phyloP scores from a whole-genome alignment of 192 early-diverging fungal genomes.

The Coemansia sp. region DNA sequence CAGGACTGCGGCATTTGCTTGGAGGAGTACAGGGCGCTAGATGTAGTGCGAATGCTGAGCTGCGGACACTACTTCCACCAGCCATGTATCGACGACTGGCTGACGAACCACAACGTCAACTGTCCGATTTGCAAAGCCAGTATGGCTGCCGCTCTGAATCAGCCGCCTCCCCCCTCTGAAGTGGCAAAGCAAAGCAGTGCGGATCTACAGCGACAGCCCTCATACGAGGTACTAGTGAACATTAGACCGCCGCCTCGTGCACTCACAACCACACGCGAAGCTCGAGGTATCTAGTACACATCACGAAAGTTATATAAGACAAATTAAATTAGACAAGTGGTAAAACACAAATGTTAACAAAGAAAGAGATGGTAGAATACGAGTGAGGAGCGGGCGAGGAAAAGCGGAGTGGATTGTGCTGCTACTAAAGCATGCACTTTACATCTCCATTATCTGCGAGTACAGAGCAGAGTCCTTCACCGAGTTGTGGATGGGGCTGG shows the following conservation, averaged over 20 bases:
- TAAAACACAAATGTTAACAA: slow-evolving; percentile 1
- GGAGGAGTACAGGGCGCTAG: slow-evolving; percentile 4
- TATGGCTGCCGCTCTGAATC: slow-evolving; percentile 14
- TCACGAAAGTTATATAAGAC: no score
- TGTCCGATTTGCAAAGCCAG: slow-evolving; percentile 31
- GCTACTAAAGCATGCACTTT: background rate
- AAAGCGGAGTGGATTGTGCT: no score
- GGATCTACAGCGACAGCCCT: background rate
- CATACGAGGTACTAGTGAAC: background rate
- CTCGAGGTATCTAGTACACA: background rate
- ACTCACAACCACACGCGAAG: background rate
- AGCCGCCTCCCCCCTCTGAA: slow-evolving; percentile 1
- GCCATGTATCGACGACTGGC: slow-evolving; percentile 61
- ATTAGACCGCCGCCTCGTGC: slow-evolving; percentile 1
- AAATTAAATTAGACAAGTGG: background rate
- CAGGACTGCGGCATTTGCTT: slow-evolving; percentile 24
- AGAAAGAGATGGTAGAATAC: no score
- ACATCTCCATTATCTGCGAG: slow-evolving; percentile 39
- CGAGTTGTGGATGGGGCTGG: slow-evolving; percentile 24
- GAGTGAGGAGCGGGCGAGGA: no score
- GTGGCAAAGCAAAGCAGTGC: background rate
- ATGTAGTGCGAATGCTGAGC: slow-evolving; percentile 8
- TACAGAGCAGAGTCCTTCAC: slow-evolving; percentile 34
- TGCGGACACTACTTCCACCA: slow-evolving; percentile 66
- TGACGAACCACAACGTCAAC: slow-evolving; percentile 18